Base-by-base conservation (phyloP, 345 rosid species). In the Zanthoxylum bungeanum region DNA sequence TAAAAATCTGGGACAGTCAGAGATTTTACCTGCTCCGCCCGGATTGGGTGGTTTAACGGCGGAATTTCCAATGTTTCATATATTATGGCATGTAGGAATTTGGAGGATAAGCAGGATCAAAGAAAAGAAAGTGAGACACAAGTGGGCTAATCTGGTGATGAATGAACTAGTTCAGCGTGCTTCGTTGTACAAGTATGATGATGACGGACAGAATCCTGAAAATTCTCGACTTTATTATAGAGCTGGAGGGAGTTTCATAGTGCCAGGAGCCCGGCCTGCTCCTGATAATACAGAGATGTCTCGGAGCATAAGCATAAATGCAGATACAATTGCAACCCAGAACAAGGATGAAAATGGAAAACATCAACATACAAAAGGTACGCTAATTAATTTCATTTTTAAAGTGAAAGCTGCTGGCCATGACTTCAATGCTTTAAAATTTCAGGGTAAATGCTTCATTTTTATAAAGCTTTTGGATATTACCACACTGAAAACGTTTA, bases 111-210 rank as follows among this genome's bases (percentile, higher is more conserved):
- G 39, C 14, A 25, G 17, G 16, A 55, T 68, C 22, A 19, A 5
- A 25, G 39, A 68, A 27, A 55, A 68, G 63, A 68, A 68, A 36
- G 72, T 11, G 11, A 55, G 60, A 53, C 72, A 68, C 62, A 55
- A 40, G 42, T 39, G 72, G 52, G 72, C 62, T 16, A 14, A 53
- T 28, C 72, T 33, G 60, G 47, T 68, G 19, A 68, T 68, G 72
- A 55, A 55, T 40, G 63, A 55, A 37, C 62, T 68, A 21, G 72
- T 55, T 55, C 51, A 25, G 9, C 0, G 17, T 40, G 52, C 72
- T 25, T 68, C 72, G 37, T 16, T 37, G 62, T 68, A 55, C 72
- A 37, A 17, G 63, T 55, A 37, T 2, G 62, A 55, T 17, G 52
- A 40, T 27, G 8, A 27, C 4, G 36, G 25, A 24, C 70, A 34